Evolutionary conservation across 495 filamentous ascomycete genomes (phyloP).

Genomic region (Penicillium chermesinum): DNA sequence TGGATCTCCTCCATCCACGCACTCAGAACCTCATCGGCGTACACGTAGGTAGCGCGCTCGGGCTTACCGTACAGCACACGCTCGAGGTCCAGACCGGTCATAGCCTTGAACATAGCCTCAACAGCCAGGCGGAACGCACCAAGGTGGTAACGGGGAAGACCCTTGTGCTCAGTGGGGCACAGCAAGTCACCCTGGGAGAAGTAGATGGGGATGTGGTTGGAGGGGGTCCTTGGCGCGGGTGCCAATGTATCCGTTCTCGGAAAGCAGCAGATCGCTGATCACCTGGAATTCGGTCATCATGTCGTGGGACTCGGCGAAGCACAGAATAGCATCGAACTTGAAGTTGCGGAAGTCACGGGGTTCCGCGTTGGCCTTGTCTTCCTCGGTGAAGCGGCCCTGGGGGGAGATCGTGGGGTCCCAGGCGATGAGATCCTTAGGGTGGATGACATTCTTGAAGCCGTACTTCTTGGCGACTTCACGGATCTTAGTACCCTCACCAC

Average conservation of each 20-base stretch:
- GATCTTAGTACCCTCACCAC: conserved; percentile 87
- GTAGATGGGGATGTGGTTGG: conserved; percentile 64
- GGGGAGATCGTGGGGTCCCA: conserved; percentile 77
- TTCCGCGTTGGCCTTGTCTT: conserved; percentile 61
- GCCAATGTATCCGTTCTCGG: conserved; percentile 61
- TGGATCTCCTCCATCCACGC: conserved; percentile 74
- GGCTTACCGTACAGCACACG: conserved; percentile 83
- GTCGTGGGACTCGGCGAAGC: conserved; percentile 78
- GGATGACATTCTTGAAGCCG: conserved; percentile 83
- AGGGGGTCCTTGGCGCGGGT: conserved; percentile 65
- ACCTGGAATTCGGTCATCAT: conserved; percentile 80
- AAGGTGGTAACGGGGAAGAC: conserved; percentile 64
- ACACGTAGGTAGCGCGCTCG: conserved; percentile 74
- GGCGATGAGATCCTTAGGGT: conserved; percentile 85
- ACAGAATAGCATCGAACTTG: conserved; percentile 78
- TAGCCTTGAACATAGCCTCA: conserved; percentile 72
- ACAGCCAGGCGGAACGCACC: conserved; percentile 72
- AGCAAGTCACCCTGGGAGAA: conserved; percentile 71
- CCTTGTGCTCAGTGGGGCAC: conserved; percentile 72
- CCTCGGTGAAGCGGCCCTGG: conserved; percentile 66
- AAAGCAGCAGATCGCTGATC: conserved; percentile 73
- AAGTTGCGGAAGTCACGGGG: conserved; percentile 60
- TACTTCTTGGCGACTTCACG: conserved; percentile 79
- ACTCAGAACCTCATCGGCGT: conserved; percentile 69
- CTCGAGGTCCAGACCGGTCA: conserved; percentile 70